Evolutionary conservation across 164 flowering plant genomes (phyloP), one percentile per base, ranked within the genome.

Genomic region (Berberis vulgaris): DNA sequence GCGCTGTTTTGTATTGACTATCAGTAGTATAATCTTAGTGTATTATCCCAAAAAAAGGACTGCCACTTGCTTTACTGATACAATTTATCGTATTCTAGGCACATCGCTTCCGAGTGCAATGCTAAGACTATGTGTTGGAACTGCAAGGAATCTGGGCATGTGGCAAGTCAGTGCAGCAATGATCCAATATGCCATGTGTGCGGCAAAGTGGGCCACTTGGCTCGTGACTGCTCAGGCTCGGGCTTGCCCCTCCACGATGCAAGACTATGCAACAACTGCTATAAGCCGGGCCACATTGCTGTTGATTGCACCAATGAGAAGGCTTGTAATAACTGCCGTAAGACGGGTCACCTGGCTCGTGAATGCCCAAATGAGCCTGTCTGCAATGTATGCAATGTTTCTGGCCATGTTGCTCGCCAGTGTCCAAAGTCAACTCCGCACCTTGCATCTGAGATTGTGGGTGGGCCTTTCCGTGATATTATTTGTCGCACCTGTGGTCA

Each of bases 331-430:
- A 82, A 79, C 70, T 77, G 84, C 65, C 72, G 83, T 40, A 74
- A 80, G 73, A 75, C 81, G 4, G 89, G 86, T 7, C 89, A 85
- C 64, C 63, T 85, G 1, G 85, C 85, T 2, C 85, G 84, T 58
- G 84, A 81, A 9, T 85, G 86, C 54, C 74, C 73, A 1, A 79
- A 83, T 41, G 85, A 83, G 38, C 86, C 86, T 42, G 83, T 85
- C 42, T 85, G 89, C 79, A 84, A 84, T 60, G 12, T 77, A 41
- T 82, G 89, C 73, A 83, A 81, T 52, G 71, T 92, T 6, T 66
- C 86, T 4, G 98, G 98, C 41, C 98, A 91, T 61, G 73, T 91
- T 13, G 94, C 98, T n/a, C 81, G 90, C 57, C 81, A 79, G 12
- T 91, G 96, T 69, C 92, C 95, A 3, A 87, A 83, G 73, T 43